phyloP scores from a whole-genome alignment of 345 rosid species.

The Populus pruinosa region DNA sequence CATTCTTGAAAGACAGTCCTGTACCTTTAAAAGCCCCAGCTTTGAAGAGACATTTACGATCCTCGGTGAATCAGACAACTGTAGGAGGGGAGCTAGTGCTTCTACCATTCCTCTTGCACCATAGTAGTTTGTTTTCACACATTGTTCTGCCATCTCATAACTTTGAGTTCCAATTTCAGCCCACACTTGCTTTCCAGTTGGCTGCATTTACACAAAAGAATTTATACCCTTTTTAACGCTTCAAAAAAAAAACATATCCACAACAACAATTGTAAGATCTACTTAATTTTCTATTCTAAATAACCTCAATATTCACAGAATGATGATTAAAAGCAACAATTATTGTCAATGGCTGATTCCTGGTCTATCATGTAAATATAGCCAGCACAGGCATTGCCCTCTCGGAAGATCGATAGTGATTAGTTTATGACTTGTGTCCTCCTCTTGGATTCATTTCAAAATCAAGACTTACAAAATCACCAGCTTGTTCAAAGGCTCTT shows the following conservation, averaged over 20 bases:
- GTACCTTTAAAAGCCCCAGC: conserved; percentile 26
- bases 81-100: conserved; percentile 39
- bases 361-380: background rate
- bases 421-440: background rate
- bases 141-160: conserved; percentile 28
- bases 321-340: background rate
- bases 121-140: conserved; percentile 45
- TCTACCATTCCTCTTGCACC: conserved; percentile 34
- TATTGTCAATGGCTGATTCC: too few species aligned
- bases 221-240: too few species aligned
- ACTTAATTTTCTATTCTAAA: background rate
- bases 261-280: background rate
- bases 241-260: too few species aligned
- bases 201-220: conserved; percentile 11
- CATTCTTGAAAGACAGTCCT: background rate
- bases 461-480: conserved; percentile 7
- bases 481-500: conserved; percentile 5
- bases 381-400: background rate
- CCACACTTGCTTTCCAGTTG: conserved; percentile 18
- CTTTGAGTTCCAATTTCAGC: conserved; percentile 10
- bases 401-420: too few species aligned
- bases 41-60: conserved; percentile 35
- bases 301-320: background rate
- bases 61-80: conserved; percentile 35
- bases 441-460: background rate